These are phyloP conservation scores for Penicillium chermesinum DNA, from an alignment of 495 filamentous ascomycete species.

Conservation along the genomic window DNA sequence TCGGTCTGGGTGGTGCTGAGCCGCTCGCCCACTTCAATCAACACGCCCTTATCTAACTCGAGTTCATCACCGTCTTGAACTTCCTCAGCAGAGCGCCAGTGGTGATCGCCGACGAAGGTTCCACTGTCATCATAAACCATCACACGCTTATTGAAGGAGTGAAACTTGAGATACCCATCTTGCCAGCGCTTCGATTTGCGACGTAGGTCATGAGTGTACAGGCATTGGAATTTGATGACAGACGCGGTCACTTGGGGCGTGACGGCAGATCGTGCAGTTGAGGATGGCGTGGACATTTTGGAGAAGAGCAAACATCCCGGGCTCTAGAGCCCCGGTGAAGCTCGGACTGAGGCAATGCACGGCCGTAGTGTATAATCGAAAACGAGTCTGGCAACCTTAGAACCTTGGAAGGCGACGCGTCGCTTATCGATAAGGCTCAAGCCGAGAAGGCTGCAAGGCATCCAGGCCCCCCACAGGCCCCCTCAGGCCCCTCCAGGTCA, in stretches of 20 bases:
- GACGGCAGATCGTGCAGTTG: slow-evolving; percentile 20
- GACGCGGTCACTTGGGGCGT: slow-evolving; percentile 61
- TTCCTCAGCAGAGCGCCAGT: slow-evolving; percentile 64
- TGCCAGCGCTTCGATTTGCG: slow-evolving; percentile 90
- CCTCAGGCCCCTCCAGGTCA: too few relatives aligned
- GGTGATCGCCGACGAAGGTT: slow-evolving; percentile 78
- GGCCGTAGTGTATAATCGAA: background rate
- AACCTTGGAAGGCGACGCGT: background rate
- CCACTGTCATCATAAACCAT: slow-evolving; percentile 84
- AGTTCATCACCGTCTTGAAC: slow-evolving; percentile 77
- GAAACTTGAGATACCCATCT: slow-evolving; percentile 80
- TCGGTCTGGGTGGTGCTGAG: slow-evolving; percentile 71
- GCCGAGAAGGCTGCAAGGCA: too few relatives aligned
- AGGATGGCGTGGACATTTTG: slow-evolving; percentile 32
- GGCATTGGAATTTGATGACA: slow-evolving; percentile 74
- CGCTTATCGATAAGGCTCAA: background rate
- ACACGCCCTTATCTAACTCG: slow-evolving; percentile 65
- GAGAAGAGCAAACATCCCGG: background rate
- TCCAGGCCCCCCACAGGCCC: too few relatives aligned
- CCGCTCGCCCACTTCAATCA: slow-evolving; percentile 74
- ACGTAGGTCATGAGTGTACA: slow-evolving; percentile 79
- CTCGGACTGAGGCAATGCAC: background rate
- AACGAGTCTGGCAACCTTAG: background rate
- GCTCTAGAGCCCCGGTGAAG: background rate
- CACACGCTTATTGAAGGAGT: slow-evolving; percentile 84